These are phyloP conservation scores for Coemansia sp. DNA, from an alignment of 192 early-diverging fungal genomes.

Conservation along the genomic window DNA sequence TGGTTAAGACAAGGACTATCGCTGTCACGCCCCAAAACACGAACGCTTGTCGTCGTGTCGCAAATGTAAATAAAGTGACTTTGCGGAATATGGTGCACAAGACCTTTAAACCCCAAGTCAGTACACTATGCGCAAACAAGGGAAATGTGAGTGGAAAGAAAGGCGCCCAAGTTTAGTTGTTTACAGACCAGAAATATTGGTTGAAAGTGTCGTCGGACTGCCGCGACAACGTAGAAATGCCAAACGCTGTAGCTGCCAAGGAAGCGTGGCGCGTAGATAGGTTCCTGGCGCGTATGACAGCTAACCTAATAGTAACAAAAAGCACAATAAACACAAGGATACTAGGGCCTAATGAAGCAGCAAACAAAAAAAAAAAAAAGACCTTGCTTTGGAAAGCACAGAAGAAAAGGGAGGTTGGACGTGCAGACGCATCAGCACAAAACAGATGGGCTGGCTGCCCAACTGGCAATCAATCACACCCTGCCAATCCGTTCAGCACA, in stretches of 20 bases:
- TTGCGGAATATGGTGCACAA: no score
- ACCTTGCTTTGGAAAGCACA: neutral
- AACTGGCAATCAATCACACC: neutral
- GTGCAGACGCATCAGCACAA: no score
- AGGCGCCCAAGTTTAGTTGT: no score
- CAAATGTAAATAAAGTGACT: neutral
- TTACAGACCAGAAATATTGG: no score
- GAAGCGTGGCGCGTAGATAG: neutral
- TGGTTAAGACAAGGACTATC: neutral
- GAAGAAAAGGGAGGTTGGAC: neutral
- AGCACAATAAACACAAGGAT: no score
- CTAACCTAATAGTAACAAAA: conserved; percentile 5
- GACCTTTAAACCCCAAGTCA: no score
- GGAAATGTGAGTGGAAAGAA: no score
- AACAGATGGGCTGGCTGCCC: neutral
- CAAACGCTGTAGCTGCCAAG: neutral
- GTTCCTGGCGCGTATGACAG: neutral
- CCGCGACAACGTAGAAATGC: no score
- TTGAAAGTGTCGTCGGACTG: no score
- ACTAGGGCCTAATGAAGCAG: no score
- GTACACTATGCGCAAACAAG: no score
- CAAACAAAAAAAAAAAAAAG: neutral
- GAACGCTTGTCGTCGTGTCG: neutral
- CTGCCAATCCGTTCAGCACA: neutral
- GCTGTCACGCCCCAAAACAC: neutral